Base-by-base conservation (phyloP, 2,329 filamentous ascomycete species). In the Colletotrichum filicis region DNA sequence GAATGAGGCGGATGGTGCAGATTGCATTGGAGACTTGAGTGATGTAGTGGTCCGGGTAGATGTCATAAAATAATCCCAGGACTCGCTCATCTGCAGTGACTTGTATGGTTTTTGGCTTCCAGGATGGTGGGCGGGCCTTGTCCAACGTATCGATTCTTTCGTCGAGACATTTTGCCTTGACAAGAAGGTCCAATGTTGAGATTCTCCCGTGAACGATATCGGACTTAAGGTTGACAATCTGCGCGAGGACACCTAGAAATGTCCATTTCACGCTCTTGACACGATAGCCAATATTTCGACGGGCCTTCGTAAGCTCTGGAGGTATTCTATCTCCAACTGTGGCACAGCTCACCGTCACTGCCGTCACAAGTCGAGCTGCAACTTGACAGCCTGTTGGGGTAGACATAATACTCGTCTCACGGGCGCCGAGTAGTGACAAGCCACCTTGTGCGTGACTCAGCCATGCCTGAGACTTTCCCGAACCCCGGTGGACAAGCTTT, bases 11-110 rank as follows among this genome's bases (percentile, higher is more conserved):
- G 59, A 76, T 75, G 5, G 74, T 76, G 9, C 74, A 73, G 37
- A 76, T 59, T 2, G 75, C 76, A 42, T 79, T 78, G 28, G 72
- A 64, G 16, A 78, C 76, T 52, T 79, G 77, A 0, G 76, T 75
- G 30, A 73, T 68, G 16, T 71, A 76, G 7, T 77, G 71, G 19
- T 76, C 74, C 2, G 55, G 53, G 55, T 77, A 77, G 3, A 78
- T 26, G 52, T 79, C 74, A 24, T 77, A 79, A 12, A 70, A 66
- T 3, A 61, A 60, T 2, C 59, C 70, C 11, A 75, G 68, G 3
- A 78, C 70, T 30, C 75, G 60, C 6, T 70, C 35, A 4, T 63
- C 28, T 0, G 46, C 68, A 2, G 56, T n/a, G 26, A 42, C 26
- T 1, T 22, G 4, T 19, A 58, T 14, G 0, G 5, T 28, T 22